Evolutionary conservation across 805 yeast species (phyloP).

Genomic region (Candida koratica): DNA sequence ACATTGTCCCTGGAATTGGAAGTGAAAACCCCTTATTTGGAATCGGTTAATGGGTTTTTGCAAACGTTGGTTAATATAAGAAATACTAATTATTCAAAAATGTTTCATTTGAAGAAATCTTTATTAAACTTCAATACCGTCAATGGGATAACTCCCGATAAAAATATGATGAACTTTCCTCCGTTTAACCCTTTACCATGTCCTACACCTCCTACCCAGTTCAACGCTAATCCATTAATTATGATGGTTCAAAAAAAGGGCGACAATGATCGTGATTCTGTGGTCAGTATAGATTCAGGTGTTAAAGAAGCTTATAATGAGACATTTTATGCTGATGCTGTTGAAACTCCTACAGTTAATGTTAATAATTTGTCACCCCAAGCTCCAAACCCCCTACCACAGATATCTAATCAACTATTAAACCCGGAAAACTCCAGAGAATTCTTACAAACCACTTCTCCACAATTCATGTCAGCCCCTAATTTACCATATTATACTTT

Average conservation of each 20-base stretch:
- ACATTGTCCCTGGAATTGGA: slow-evolving; percentile 1
- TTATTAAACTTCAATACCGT: slow-evolving; percentile 12
- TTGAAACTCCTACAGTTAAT: not conserved
- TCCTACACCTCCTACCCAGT: slow-evolving; percentile 15
- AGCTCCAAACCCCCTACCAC: not conserved
- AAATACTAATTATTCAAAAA: slow-evolving; percentile 13
- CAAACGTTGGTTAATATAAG: slow-evolving; percentile 12
- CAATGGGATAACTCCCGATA: slow-evolving; percentile 20
- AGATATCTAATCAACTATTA: not conserved
- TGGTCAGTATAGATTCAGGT: slow-evolving; percentile 12
- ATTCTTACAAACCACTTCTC: not conserved
- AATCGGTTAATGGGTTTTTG: slow-evolving; percentile 15
- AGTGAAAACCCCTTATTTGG: slow-evolving; percentile 13
- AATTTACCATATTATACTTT: not conserved
- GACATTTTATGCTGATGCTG: slow-evolving; percentile 1
- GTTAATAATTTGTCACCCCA: not conserved
- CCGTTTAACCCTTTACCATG: slow-evolving; percentile 22
- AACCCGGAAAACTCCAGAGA: not conserved
- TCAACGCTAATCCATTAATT: slow-evolving; percentile 6
- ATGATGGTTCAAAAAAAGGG: slow-evolving; percentile 10
- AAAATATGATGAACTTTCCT: slow-evolving; percentile 24
- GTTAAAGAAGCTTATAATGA: slow-evolving; percentile 12
- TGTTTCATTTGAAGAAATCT: slow-evolving; percentile 15
- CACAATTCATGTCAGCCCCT: not conserved
- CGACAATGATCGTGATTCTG: slow-evolving; percentile 10